Evolutionary conservation across 306 rosid species (phyloP), one percentile per base, ranked within the genome.

Genomic region (Arachis stenosperma): DNA sequence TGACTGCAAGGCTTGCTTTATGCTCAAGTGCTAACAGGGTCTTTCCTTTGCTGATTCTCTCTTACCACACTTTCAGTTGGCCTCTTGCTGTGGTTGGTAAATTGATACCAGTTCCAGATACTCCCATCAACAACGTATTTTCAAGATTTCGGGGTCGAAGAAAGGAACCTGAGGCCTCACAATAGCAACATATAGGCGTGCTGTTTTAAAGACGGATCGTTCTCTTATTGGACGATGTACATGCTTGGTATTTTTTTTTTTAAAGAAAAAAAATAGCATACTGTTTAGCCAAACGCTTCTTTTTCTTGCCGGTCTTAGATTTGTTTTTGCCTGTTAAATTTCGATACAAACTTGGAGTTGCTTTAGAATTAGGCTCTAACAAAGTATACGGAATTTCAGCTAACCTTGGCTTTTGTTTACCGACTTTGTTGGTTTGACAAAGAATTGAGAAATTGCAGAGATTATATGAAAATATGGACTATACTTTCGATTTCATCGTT

Each of bases 51-150:
- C 43, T 11, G 30, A 33, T 5, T 11, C 64, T 17, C 11, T 6
- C 11, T 43, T 1, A 2, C 47, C 59, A 46, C 71, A 48, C 44
- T 54, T 64, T 52, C 89, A 95, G 99, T 77, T 95, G 99, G 99
- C 98, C 99, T 55, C 96, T 95, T 42, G 98, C 97, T 44, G 84
- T 87, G 41, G 4, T 92, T 29, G 99, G 98, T 74, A 95, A 95
- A 75, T 65, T 92, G 55, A 86, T 95, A 55, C 99, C 90, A 4
- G 98, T 91, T 27, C 85, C 92, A 22, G 47, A 63, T 65, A 84
- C 90, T 42, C 86, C 88, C 6, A 3, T 87, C 11, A 74, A 65
- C 2, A 73, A 70, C 36, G 42, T 13, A 12, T 73, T 86, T 44
- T 53, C 77, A 11, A 78, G 77, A 59, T 67, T 66, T 10, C 52